These are phyloP conservation scores for Fusarium incarnatum DNA, from an alignment of 2,329 filamentous ascomycete genomes.

Conservation along the genomic window DNA sequence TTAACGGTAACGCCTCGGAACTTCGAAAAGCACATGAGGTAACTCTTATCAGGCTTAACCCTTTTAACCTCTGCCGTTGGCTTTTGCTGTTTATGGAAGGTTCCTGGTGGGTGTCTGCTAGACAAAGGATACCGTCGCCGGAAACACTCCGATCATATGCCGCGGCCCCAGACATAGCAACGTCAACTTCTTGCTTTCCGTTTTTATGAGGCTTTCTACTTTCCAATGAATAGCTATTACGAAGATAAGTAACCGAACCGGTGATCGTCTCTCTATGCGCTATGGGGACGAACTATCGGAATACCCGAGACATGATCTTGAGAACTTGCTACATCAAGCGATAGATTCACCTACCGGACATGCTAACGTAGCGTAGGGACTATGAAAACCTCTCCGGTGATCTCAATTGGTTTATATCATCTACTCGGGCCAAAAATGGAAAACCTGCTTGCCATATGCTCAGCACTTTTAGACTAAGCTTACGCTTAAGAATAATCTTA, in stretches of 20 bases:
- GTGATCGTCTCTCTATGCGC: neutral
- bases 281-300: neutral
- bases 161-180: neutral
- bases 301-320: neutral
- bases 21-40: neutral
- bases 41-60: neutral
- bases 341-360: neutral
- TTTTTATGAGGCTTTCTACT: accelerated
- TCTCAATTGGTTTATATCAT: neutral
- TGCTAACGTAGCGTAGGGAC: neutral
- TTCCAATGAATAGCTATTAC: accelerated
- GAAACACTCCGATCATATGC: neutral
- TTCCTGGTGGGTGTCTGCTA: neutral
- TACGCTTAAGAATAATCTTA: neutral
- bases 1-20: neutral
- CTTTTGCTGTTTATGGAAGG: neutral
- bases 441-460: neutral
- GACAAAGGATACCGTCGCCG: neutral
- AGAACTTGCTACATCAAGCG: neutral
- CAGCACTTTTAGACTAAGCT: neutral
- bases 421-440: neutral
- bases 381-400: accelerated
- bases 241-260: neutral
- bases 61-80: neutral
- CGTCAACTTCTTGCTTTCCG: accelerated